Evolutionary conservation across 2,329 filamentous ascomycete species (phyloP), one percentile per base, ranked within the genome.

Genomic region (Colletotrichum melonis): DNA sequence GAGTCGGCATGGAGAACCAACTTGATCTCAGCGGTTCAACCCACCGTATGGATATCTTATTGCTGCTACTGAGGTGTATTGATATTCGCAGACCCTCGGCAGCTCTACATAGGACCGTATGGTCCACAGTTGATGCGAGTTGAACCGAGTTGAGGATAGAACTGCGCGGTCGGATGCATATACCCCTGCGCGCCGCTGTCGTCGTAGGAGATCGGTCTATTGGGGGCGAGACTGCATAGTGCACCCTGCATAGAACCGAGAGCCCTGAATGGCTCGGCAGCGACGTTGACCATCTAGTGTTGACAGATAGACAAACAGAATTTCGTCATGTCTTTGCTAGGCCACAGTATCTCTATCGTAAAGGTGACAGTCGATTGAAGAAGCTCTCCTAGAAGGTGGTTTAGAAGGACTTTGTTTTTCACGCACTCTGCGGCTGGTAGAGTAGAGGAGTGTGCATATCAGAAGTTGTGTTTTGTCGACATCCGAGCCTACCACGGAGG

Each of bases 251-350:
- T 59, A 24, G 22, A 35, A 63, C 24, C 32, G 5, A 55, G 59
- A 24, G 26, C 52, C 24, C 69, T 59, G 49, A 72, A 58, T 72
- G 68, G 55, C 22, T 28, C 38, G 54, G 42, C 14, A 22, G 56
- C 35, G 46, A 55, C 32, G 19, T 42, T 26, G 28, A 42, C 22
- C 26, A 38, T 49, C 26, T 22, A 42, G 38, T 22, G n/a, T 30
- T 68, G 24, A 28, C 54, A 35, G 24, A 30, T 32, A 49, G 72
- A 74, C 72, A 74, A 72, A 74, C 72, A 63, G 7, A 57, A 72
- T 74, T 55, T 72, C 63, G 72, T 74, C 72, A 74, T 72, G 52
- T 42, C 16, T 68, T 72, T 63, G 56, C 42, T 22, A 55, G 30
- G 24, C 22, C 22, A 52, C 72, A 59, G 68, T 74, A 67, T 49